Evolutionary conservation across 192 early-diverging fungal genomes (phyloP).

Genomic region (Coemansia sp.): DNA sequence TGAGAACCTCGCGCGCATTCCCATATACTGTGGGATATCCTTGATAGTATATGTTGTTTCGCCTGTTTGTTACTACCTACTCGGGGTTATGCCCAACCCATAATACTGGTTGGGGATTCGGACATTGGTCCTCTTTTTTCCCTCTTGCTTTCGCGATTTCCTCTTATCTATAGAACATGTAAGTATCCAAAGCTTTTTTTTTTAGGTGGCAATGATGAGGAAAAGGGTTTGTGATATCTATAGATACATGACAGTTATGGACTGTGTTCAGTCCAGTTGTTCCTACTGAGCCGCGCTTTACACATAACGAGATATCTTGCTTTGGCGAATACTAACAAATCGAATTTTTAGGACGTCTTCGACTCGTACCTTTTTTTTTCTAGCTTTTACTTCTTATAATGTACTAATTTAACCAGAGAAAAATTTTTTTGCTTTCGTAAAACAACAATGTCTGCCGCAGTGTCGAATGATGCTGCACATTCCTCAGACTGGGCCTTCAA

Average conservation of each 20-base stretch:
- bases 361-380: too few relatives aligned
- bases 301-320: background rate
- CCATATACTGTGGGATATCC: conserved; percentile 48
- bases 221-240: conserved; percentile 11
- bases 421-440: conserved; percentile 1
- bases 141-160: background rate
- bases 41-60: conserved; percentile 21
- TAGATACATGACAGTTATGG: conserved; percentile 26
- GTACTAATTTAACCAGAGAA: too few relatives aligned
- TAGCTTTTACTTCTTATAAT: background rate
- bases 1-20: conserved; percentile 51
- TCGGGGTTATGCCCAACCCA: conserved; percentile 27
- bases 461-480: conserved; percentile 13
- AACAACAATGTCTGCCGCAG: conserved; percentile 11
- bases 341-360: too few relatives aligned
- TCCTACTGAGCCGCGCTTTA: conserved; percentile 28
- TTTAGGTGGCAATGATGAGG: conserved; percentile 19
- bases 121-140: background rate
- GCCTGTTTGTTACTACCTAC: conserved; percentile 20
- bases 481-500: conserved; percentile 55
- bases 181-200: too few relatives aligned
- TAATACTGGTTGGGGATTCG: background rate
- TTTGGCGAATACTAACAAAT: too few relatives aligned
- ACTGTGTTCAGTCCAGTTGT: conserved; percentile 26
- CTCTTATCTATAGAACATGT: background rate